Evolutionary conservation across 2,329 filamentous ascomycete species (phyloP), one percentile per base, ranked within the genome.

Genomic region (Orbilia ellipsospora): DNA sequence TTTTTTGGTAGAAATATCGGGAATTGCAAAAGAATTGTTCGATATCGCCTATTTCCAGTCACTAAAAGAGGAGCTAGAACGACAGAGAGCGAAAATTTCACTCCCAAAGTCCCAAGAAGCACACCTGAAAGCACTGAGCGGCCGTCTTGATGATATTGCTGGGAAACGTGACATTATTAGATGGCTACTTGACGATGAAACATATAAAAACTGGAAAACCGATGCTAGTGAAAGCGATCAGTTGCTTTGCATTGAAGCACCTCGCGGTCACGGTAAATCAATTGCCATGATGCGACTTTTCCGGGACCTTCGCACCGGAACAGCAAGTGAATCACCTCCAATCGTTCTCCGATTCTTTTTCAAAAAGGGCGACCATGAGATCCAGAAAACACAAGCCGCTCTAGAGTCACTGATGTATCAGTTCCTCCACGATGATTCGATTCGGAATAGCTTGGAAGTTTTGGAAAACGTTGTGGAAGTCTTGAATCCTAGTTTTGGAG

Each of bases 211-310:
- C 6, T 72, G 67, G 67, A 63, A 64, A 18, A 8, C 13, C 13
- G 26, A 44, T n/a, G n/a, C 6, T 12, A 15, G 12, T 8, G 31
- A 1, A 2, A 20, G 20, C 31, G 20, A 6, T 5, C 18, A 23
- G 0, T 7, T 72, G 2, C 26, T 72, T 2, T 72, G 67, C 26
- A 42, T 72, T 16, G 51, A 59, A 15, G 67, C 51, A 1, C 67
- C 67, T n/a, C 36, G 67, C 44, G 67, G 67, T 1, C 59, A 72
- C 20, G 67, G 67, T 5, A 72, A 72, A 40, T 72, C 67, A 12
- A 52, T 59, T 5, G 67, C 67, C 1, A 72, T 72, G 67, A 57
- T 52, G 42, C 20, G 59, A 1, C 7, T 72, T 31, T 31, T 23
- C 15, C 36, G 16, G 42, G 50, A 64, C 26, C 10, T 72, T n/a